Base-by-base conservation (phyloP, 1,284 basidiomycete species). In the Ustilago crameri region DNA sequence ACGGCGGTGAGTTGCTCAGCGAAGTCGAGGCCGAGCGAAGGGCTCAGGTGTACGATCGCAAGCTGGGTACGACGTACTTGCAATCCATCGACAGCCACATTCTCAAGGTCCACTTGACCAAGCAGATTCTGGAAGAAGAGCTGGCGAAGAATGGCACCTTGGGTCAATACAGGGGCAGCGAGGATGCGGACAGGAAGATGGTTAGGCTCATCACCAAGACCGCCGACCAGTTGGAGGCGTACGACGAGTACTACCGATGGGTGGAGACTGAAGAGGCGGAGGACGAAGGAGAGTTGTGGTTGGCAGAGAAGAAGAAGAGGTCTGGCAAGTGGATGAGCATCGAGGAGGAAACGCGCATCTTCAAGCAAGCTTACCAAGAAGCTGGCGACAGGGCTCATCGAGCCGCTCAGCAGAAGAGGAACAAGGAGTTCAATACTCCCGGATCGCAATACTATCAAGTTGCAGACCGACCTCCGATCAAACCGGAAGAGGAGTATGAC, bases 81-180 rank as follows among this genome's bases (percentile, higher is more conserved):
- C 91, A 95, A 73, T 89, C 92, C 67, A 76, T 93, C 20, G 93
- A 95, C 75, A 91, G 89, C 68, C 90, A 88, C 70, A 87, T 91
- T 75, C 84, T 93, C 65, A 74, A 55, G 82, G 85, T 78, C 49
- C 85, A 47, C 43, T 63, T 83, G 14, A 81, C 82, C 0, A 57
- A 72, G 20, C 54, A 72, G 40, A 59, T 67, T 18, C 37, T 66
- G 40, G 63, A 71, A 44, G 41, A 37, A n/a, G 50, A 71, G 1
- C 40, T 66, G 3, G 67, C 60, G 3, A 17, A 45, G 14, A 27
- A 45, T 12, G 23, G 26, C n/a, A 8, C 40, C 30, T 52, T 72
- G 35, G 30, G 45, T 20, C n/a, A 20, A 9, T 66, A 63, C 20
- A 58, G 59, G 12, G 57, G 52, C 5, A 53, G 20, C 17, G 24